Evolutionary conservation across 1,139 yeast species (phyloP), one percentile per base, ranked within the genome.

Genomic region (Scheffersomyces quercinus): DNA sequence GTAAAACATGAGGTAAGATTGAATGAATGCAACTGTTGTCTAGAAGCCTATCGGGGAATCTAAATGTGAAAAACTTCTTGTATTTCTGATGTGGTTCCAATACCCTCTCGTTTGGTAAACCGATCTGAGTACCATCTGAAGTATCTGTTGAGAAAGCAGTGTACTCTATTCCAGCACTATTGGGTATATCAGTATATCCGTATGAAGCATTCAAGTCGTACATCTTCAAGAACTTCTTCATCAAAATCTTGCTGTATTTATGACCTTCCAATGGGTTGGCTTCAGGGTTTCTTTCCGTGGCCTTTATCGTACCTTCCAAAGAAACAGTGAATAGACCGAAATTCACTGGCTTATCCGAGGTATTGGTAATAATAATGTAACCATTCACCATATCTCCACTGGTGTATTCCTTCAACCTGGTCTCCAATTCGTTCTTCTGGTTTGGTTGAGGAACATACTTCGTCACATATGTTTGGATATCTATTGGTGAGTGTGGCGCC

Each of bases 61-160:
- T 81, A 60, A 85, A 84, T 26, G 81, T 75, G 59, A 85, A 83
- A 53, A 73, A 78, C 57, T 84, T 84, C 55, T 83, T 83, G 56
- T 82, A 81, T 49, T 68, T 75, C 1, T 61, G 60, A 13, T 74
- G 63, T 0, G 89, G 85, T 42, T 64, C 62, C 29, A 85, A 63
- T 0, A 75, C 57, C 49, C 86, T 64, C 48, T 73, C 75, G 46
- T 75, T 65, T 0, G 80, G 76, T 11, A 85, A 59, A 0, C 88
- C 89, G 41, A 81, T 56, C 7, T 57, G 48, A 36, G 79, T 63
- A 2, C 77, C 78, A 56, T 84, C 89, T 37, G 56, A 54, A 16
- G 50, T 45, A 54, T 81, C 85, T 3, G 47, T 53, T 10, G 71
- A 59, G 37, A 73, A 74, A 1, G 75, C 68, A 29, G 64, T 73